These are phyloP conservation scores for Grifola frondosa DNA, from an alignment of 1,284 basidiomycete genomes.

Conservation along the genomic window DNA sequence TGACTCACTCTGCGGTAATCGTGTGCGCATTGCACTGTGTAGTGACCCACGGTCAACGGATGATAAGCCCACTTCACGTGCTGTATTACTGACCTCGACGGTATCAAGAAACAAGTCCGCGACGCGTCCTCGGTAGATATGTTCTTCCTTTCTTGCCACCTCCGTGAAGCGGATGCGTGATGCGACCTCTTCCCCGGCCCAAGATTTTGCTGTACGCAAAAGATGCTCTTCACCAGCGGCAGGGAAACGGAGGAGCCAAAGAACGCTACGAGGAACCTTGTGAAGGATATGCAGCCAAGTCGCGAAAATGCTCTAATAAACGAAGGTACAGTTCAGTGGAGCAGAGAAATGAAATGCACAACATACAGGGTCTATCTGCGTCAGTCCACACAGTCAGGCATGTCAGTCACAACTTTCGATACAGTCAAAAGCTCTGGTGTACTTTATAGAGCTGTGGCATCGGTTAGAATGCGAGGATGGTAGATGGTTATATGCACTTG, in stretches of 20 bases:
- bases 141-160: conserved; percentile 52
- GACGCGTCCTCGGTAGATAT: conserved; percentile 53
- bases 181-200: conserved; percentile 56
- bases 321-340: background rate
- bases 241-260: conserved; percentile 65
- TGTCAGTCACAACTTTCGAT: background rate
- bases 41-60: background rate
- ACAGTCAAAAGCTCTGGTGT: too few species aligned
- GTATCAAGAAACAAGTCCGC: conserved; percentile 66
- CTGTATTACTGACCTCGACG: conserved; percentile 49
- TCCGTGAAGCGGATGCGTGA: conserved; percentile 57
- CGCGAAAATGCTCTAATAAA: conserved; percentile 44
- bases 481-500: conserved; percentile 21
- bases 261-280: conserved; percentile 51
- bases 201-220: conserved; percentile 45
- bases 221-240: conserved; percentile 54
- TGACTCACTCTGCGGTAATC: conserved; percentile 53
- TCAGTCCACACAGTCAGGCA: background rate
- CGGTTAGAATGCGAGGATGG: conserved; percentile 17
- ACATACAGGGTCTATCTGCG: conserved; percentile 49
- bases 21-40: conserved; percentile 62
- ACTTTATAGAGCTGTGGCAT: conserved; percentile 48
- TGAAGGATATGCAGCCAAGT: conserved; percentile 57
- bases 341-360: background rate
- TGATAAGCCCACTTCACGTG: background rate